Percentiles rank a stretch among this genome's conserved stretches.
These are phyloP conservation scores for Cladophialophora chaetospira DNA, from an alignment of 2,329 filamentous ascomycete genomes.

Conservation along the genomic window DNA sequence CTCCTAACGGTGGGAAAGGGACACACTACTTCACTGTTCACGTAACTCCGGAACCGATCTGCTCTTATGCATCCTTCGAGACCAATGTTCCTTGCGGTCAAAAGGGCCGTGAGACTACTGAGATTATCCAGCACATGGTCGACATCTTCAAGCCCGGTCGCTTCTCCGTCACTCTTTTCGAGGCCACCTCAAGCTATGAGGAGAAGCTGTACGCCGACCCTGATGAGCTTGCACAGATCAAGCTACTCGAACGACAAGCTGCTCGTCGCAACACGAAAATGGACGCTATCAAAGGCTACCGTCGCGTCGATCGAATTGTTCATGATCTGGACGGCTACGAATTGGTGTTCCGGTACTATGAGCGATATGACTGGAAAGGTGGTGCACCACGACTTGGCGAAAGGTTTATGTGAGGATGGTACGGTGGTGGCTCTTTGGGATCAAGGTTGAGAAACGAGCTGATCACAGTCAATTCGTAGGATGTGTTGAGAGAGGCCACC, in stretches of 20 bases:
- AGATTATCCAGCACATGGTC: constrained; percentile 91
- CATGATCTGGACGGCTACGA: constrained; percentile 98
- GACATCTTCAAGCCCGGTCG: constrained; percentile 96
- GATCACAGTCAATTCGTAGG: no score
- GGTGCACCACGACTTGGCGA: constrained; percentile 65
- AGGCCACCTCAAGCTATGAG: constrained; percentile 68
- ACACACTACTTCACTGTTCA: constrained; percentile 98
- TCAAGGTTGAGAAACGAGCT: background rate
- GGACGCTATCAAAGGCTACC: constrained; percentile 82
- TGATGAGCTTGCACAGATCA: constrained; percentile 39
- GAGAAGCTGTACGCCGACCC: constrained; percentile 40
- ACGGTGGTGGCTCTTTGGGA: background rate
- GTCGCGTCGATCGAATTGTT: constrained; percentile 88
- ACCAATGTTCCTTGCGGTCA: constrained; percentile 93
- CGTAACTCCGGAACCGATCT: constrained; percentile 94
- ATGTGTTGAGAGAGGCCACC: no score
- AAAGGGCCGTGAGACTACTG: constrained; percentile 81
- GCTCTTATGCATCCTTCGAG: constrained; percentile 97
- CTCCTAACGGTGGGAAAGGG: constrained; percentile 60
- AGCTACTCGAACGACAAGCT: constrained; percentile 48
- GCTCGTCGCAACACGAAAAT: constrained; percentile 56
- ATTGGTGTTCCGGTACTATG: constrained; percentile 93
- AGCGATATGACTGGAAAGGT: constrained; percentile 78
- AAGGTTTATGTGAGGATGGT: background rate
- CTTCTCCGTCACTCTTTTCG: constrained; percentile 95